phyloP scores from a whole-genome alignment of 2,329 filamentous ascomycete species.

The Cladosporium sp. region DNA sequence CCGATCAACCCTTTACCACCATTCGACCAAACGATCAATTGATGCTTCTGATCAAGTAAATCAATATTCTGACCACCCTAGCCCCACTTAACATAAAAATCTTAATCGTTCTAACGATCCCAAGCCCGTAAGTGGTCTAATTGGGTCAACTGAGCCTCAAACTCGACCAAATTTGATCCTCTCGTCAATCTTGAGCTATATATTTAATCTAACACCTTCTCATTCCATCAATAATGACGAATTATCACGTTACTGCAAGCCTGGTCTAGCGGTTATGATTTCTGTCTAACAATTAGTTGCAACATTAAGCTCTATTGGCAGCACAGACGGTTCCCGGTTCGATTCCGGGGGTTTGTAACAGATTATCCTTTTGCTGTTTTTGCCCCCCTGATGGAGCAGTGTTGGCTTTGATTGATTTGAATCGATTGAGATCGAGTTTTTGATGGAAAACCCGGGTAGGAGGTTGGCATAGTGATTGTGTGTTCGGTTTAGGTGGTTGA shows the following conservation, averaged over 20 bases:
- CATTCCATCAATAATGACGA: neutral
- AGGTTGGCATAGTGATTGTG: too few relatives aligned
- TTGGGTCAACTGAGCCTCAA: neutral
- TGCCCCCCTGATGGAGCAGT: too few relatives aligned
- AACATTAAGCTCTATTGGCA: neutral
- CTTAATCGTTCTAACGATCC: neutral
- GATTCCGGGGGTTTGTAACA: neutral
- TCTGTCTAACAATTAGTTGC: neutral
- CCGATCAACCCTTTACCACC: neutral
- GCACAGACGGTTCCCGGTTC: neutral
- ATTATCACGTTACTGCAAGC: neutral
- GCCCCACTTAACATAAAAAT: neutral
- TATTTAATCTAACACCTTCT: fast-evolving
- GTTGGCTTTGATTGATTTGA: too few relatives aligned
- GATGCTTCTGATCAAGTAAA: neutral
- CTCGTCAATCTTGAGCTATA: fast-evolving
- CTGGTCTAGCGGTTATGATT: neutral
- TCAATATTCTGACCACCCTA: too few relatives aligned
- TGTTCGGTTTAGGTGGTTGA: too few relatives aligned
- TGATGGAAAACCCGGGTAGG: too few relatives aligned
- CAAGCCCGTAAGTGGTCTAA: neutral
- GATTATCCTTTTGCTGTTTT: neutral
- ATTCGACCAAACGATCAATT: neutral
- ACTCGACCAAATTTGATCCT: neutral
- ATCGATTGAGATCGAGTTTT: too few relatives aligned